Percentiles rank a stretch among this genome's conserved stretches.
phyloP scores from a whole-genome alignment of 2,329 filamentous ascomycete genomes.

The Aureobasidium uvarum region DNA sequence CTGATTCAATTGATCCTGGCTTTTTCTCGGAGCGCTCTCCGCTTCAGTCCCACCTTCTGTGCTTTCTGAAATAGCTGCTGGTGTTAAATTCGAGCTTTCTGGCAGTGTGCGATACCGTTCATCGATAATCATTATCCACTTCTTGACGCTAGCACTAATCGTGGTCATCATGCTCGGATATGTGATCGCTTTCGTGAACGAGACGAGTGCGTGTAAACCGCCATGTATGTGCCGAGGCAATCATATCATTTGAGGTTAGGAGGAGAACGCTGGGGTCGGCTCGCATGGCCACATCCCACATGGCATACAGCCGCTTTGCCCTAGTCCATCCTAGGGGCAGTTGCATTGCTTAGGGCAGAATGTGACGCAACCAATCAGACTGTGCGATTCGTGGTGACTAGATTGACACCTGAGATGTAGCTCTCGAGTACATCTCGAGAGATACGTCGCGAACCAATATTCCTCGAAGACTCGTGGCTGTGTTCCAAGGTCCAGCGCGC shows the following conservation, averaged over 20 bases:
- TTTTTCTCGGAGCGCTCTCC: neutral
- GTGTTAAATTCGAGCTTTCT: neutral
- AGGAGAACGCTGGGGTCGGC: conserved; percentile 22
- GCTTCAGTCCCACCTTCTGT: neutral
- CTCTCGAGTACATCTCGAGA: neutral
- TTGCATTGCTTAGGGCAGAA: conserved; percentile 5
- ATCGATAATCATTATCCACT: neutral
- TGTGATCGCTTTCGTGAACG: neutral
- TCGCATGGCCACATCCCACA: conserved; percentile 23
- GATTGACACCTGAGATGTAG: neutral
- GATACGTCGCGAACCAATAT: neutral
- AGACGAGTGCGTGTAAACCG: neutral
- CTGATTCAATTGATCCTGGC: neutral
- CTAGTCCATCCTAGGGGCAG: neutral
- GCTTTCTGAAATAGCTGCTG: neutral
- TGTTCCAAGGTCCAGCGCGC: neutral
- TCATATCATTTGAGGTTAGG: neutral
- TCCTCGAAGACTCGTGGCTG: conserved; percentile 2
- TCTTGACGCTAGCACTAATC: neutral
- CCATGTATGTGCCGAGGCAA: neutral
- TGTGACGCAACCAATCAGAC: conserved; percentile 21
- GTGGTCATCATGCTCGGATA: neutral
- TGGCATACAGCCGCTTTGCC: conserved; percentile 5
- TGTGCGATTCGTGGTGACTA: neutral
- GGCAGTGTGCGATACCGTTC: neutral